phyloP scores from a whole-genome alignment of 202 grass and related monocot genomes.

The Alloteropsis angusta region DNA sequence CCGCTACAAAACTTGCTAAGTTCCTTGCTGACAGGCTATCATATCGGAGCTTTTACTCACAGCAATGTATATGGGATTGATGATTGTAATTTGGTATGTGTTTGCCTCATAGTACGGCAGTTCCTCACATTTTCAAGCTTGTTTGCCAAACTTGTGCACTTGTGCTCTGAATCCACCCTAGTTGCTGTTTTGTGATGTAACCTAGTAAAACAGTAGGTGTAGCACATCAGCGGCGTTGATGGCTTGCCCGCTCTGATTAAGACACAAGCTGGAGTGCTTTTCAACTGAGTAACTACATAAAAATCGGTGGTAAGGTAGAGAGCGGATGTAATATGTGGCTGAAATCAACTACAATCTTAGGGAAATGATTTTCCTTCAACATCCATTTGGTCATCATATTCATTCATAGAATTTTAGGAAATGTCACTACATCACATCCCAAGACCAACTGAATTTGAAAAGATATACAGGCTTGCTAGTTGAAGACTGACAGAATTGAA shows the following conservation, averaged over 20 bases:
- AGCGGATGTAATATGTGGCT: background rate
- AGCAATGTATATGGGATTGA: slow-evolving; percentile 83
- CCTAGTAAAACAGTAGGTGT: background rate
- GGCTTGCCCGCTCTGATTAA: background rate
- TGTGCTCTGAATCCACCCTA: background rate
- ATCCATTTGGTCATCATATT: background rate
- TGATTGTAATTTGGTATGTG: slow-evolving; percentile 9
- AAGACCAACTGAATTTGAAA: background rate
- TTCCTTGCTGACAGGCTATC: slow-evolving; percentile 55
- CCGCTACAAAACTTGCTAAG: slow-evolving; percentile 50
- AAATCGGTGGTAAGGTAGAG: too few relatives aligned
- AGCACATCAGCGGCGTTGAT: background rate
- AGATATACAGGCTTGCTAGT: background rate
- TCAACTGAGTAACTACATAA: background rate
- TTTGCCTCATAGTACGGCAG: background rate
- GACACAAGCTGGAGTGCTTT: background rate
- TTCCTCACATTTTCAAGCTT: background rate
- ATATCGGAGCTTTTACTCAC: slow-evolving; percentile 39
- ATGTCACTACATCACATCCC: background rate
- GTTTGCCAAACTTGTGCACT: background rate
- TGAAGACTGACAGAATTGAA: too few relatives aligned
- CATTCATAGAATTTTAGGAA: background rate
- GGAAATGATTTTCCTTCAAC: background rate
- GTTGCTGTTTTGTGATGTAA: background rate
- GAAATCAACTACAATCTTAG: background rate